A percentile compares a stretch with the other conserved stretches of the same genome.
Conservation (phyloP, 1,284 basidiomycete species). For the Marasmius sp. region DNA sequence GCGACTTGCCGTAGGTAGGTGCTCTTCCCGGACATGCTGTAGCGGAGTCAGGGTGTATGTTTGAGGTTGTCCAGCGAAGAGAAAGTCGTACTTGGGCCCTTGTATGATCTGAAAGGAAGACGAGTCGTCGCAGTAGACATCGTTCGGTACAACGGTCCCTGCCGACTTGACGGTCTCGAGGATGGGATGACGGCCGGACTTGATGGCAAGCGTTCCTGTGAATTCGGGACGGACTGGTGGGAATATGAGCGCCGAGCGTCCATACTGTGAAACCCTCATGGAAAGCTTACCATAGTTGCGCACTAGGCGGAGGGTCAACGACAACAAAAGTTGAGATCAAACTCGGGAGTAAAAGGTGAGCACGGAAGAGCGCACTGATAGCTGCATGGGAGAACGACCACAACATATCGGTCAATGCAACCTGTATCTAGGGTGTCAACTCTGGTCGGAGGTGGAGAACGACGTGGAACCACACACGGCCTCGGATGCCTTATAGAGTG, state of each 20-base stretch:
- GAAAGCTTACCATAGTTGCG: constrained; percentile 61
- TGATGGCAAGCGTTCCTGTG: constrained; percentile 82
- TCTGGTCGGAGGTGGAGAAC: neutral
- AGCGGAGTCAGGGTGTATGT: neutral
- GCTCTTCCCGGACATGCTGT: constrained; percentile 90
- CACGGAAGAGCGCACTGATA: constrained; percentile 55
- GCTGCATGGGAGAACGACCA: constrained; percentile 84
- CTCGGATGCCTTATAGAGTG: constrained; percentile 85
- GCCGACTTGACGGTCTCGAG: constrained; percentile 73
- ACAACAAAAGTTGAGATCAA: constrained; percentile 10
- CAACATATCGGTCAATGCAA: constrained; percentile 84
- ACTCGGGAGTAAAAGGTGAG: neutral
- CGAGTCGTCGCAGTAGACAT: constrained; percentile 80
- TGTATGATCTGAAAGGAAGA: constrained; percentile 88
- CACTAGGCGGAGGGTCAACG: constrained; percentile 40
- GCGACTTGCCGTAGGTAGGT: constrained; percentile 90
- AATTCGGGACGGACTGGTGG: constrained; percentile 82
- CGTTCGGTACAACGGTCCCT: constrained; percentile 79
- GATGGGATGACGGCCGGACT: constrained; percentile 83
- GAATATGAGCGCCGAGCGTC: neutral
- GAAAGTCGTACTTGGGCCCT: constrained; percentile 74
- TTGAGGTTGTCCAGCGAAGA: neutral
- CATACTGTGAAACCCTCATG: neutral
- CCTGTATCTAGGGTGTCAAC: constrained; percentile 35
- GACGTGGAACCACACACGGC: constrained; percentile 50